Conservation (phyloP, 1,284 basidiomycete species). For the Malassezia dermatis region DNA sequence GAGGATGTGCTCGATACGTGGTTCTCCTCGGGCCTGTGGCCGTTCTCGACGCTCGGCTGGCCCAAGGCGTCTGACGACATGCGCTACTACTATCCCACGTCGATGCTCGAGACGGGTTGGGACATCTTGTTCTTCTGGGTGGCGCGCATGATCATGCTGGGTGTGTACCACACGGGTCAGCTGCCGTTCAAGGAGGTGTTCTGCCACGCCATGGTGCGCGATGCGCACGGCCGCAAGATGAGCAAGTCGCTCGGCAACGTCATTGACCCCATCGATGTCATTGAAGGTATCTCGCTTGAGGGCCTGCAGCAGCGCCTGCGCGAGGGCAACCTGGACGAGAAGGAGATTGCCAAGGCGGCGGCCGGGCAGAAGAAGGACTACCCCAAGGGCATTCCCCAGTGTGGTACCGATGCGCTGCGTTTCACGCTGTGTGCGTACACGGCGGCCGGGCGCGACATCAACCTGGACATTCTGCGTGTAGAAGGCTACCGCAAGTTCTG, state of each 20-base stretch:
- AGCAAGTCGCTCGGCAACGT: constrained; percentile 97
- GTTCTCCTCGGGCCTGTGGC: constrained; percentile 98
- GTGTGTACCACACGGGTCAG: constrained; percentile 73
- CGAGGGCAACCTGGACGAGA: constrained; percentile 86
- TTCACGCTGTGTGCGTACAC: constrained; percentile 94
- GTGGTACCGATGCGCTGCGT: constrained; percentile 88
- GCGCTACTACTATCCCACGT: constrained; percentile 70
- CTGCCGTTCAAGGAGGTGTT: constrained; percentile 96
- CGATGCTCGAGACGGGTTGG: constrained; percentile 93
- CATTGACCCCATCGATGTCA: constrained; percentile 92
- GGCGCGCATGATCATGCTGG: constrained; percentile 92
- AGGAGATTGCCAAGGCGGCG: constrained; percentile 82
- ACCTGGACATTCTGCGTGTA: constrained; percentile 82
- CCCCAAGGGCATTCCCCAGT: constrained; percentile 97
- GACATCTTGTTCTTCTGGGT: constrained; percentile 99
- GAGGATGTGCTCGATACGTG: constrained; percentile 98
- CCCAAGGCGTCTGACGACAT: constrained; percentile 55
- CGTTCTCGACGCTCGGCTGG: constrained; percentile 96
- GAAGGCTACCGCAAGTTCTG: constrained; percentile 98
- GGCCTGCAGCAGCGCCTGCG: constrained; percentile 76
- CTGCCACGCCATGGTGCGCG: constrained; percentile 97
- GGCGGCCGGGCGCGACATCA: constrained; percentile 53
- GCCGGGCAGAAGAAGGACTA: constrained; percentile 97
- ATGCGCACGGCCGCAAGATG: constrained; percentile 98
- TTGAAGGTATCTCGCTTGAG: constrained; percentile 73